Base-by-base conservation (phyloP, 805 yeast species). In the Ogataea glucozyma region DNA sequence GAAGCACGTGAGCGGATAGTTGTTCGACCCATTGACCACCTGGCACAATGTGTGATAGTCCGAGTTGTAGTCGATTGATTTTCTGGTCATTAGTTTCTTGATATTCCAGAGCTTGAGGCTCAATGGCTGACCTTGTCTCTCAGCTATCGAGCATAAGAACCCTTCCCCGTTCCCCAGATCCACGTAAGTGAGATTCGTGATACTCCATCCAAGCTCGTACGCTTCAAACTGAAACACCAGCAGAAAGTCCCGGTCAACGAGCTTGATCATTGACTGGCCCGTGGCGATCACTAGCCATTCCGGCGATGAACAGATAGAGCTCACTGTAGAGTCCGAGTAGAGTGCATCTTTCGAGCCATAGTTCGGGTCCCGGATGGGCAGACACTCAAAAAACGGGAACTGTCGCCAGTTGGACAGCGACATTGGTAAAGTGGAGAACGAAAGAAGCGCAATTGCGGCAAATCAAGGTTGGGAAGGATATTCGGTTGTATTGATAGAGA, bases 331-430 rank as follows among this genome's bases (percentile, higher is more conserved):
- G 57, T 89, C 96, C 1, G 97, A 87, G 62, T 84, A 90, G 19
- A 90, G 68, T 0, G 86, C 84, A 4, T 73, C 68, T 4, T 70
- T 71, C 0, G 83, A 70, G 6, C 83, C 82, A 43, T 76, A 73
- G 46, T 76, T 69, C 4, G 98, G 98, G 58, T 93, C 99, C 47
- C 81, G 68, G 14, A 93, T 84, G 5, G 97, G 97, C 0, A 81
- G 73, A 26, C 78, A 73, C 40, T 88, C 96, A 61, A 85, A 89
- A 63, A 91, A 85, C 47, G 87, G 88, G 64, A 91, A 86, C 57
- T 86, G 96, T 46, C 91, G 50, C 68, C 68, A 65, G 16, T 57
- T 51, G 4, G 64, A 52, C 19, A 64, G 47, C 13, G 67, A 62
- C 68, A 64, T 65, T 11, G 31, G 5, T 27, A 18, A 5, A 13